Percentiles rank a stretch among this genome's conserved stretches.
Conservation (phyloP, 345 rosid genomes). For the Gossypium australe region DNA sequence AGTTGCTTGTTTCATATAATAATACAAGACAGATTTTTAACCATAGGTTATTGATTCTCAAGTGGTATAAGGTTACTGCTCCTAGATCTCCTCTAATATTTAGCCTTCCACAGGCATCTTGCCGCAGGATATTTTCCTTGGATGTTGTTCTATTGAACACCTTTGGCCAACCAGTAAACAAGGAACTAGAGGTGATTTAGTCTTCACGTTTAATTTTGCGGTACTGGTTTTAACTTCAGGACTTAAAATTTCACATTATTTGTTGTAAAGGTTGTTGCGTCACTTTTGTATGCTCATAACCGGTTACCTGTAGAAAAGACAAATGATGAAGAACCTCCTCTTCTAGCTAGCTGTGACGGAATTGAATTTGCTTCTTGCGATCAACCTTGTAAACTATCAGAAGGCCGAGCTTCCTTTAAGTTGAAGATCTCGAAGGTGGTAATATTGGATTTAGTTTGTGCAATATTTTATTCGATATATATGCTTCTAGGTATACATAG, state of each 20-base stretch:
- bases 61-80: background rate
- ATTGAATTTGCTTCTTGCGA: constrained; percentile 61
- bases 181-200: constrained; percentile 58
- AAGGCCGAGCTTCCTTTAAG: constrained; percentile 75
- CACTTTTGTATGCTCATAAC: constrained; percentile 68
- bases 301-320: constrained; percentile 60
- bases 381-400: constrained; percentile 50
- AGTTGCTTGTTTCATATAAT: background rate
- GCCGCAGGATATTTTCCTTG: constrained; percentile 64
- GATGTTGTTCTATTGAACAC: constrained; percentile 70
- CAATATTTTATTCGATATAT: background rate
- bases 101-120: constrained; percentile 45
- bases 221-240: background rate
- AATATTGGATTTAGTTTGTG: constrained; percentile 11
- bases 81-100: constrained; percentile 7
- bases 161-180: constrained; percentile 45
- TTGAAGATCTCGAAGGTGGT: constrained; percentile 79
- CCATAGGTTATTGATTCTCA: background rate
- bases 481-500: background rate
- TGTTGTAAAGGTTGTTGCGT: constrained; percentile 54
- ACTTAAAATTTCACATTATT: constrained; percentile 12
- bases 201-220: background rate
- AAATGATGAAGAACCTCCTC: constrained; percentile 63
- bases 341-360: constrained; percentile 70
- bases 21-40: background rate